Conservation (phyloP, 2,329 filamentous ascomycete genomes). For the Pseudogymnoascus destructans region DNA sequence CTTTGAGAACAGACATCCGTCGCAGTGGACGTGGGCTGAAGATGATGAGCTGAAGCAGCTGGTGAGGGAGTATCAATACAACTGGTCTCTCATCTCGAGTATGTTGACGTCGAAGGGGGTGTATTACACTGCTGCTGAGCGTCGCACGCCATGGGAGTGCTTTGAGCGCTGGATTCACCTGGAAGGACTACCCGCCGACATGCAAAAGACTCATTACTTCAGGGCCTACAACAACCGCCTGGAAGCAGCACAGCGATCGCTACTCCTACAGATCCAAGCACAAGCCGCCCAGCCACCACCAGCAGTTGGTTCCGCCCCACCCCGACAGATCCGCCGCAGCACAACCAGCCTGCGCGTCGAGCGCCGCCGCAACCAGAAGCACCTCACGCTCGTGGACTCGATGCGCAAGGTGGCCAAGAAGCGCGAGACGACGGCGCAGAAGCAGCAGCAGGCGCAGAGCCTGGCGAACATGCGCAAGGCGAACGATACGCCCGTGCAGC, state of each 20-base stretch:
- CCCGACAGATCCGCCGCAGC: conserved; percentile 46
- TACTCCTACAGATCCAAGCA: conserved; percentile 27
- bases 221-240: conserved; percentile 53
- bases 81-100: conserved; percentile 88
- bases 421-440: conserved; percentile 70
- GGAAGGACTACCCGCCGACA: conserved; percentile 81
- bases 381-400: conserved; percentile 78
- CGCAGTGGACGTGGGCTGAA: conserved; percentile 82
- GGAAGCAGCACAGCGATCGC: conserved; percentile 43
- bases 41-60: conserved; percentile 78
- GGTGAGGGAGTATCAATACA: conserved; percentile 89
- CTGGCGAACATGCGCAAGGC: conserved; percentile 72
- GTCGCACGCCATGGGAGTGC: conserved; percentile 94
- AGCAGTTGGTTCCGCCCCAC: conserved; percentile 35
- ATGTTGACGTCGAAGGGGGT: conserved; percentile 61
- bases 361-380: conserved; percentile 70
- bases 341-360: conserved; percentile 78
- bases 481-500: conserved; percentile 51
- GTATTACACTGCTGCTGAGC: conserved; percentile 75
- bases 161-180: conserved; percentile 93
- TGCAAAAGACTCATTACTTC: conserved; percentile 94
- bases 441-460: conserved; percentile 69
- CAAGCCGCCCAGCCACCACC: conserved; percentile 23
- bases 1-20: conserved; percentile 75
- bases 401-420: conserved; percentile 96